A percentile compares a stretch with the other conserved stretches of the same genome.
Evolutionary conservation across 805 yeast species (phyloP).

Genomic region (Suhomyces xylopsoci): DNA sequence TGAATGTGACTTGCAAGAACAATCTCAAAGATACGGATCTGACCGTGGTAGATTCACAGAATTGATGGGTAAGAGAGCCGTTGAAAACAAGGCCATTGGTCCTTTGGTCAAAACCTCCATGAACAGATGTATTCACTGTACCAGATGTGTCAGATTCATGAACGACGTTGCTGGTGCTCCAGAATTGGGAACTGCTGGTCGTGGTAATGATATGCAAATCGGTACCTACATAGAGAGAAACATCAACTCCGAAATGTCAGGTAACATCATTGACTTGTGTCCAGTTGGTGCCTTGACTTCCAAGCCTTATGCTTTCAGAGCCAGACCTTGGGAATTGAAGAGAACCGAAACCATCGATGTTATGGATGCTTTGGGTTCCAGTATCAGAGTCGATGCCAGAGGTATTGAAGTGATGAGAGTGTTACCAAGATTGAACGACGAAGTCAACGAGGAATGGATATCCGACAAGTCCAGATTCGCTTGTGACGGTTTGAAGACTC

Average conservation of each 20-base stretch:
- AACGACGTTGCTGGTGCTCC: slow-evolving; percentile 93
- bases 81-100: slow-evolving; percentile 86
- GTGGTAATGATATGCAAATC: slow-evolving; percentile 90
- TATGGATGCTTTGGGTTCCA: slow-evolving; percentile 78
- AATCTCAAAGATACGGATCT: slow-evolving; percentile 74
- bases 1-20: slow-evolving; percentile 90
- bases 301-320: slow-evolving; percentile 88
- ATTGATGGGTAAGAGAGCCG: slow-evolving; percentile 82
- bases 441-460: slow-evolving; percentile 88
- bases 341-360: slow-evolving; percentile 86
- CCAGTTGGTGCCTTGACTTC: slow-evolving; percentile 91
- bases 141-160: slow-evolving; percentile 85
- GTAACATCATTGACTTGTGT: slow-evolving; percentile 83
- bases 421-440: slow-evolving; percentile 81
- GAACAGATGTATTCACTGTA: slow-evolving; percentile 92
- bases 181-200: slow-evolving; percentile 83
- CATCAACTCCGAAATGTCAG: slow-evolving; percentile 79
- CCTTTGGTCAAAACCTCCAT: slow-evolving; percentile 85
- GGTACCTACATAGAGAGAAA: slow-evolving; percentile 87
- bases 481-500: slow-evolving; percentile 81
- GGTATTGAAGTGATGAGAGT: slow-evolving; percentile 87
- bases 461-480: slow-evolving; percentile 85
- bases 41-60: slow-evolving; percentile 86
- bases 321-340: slow-evolving; percentile 91
- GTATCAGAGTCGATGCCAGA: slow-evolving; percentile 79